Evolutionary conservation across 208 protist genomes (phyloP).

Genomic region (Trypanosoma melophagium): DNA sequence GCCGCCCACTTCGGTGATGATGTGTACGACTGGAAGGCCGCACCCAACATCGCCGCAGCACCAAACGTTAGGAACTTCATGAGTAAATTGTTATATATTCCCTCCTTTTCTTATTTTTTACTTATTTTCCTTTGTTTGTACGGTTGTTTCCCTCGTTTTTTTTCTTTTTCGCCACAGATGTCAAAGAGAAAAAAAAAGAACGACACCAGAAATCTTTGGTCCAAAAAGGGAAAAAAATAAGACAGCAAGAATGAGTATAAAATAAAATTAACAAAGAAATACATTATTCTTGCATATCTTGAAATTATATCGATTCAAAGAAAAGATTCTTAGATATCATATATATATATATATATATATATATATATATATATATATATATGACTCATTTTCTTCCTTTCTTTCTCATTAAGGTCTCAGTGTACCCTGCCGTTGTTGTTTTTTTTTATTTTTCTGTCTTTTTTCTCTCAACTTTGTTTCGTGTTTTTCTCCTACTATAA

Average conservation of each 20-base stretch:
- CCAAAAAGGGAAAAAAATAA: too few species aligned
- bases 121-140: background rate
- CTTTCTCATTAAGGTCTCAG: too few species aligned
- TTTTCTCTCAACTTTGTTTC: too few species aligned
- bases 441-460: background rate
- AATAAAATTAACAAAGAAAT: background rate
- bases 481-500: too few species aligned
- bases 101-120: background rate
- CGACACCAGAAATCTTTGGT: too few species aligned
- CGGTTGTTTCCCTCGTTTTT: background rate
- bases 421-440: background rate
- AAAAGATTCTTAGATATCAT: too few species aligned
- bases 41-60: conserved; percentile 47
- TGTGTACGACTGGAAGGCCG: conserved; percentile 58
- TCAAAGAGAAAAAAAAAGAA: background rate
- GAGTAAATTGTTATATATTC: background rate
- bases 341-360: too few species aligned
- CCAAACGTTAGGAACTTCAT: conserved; percentile 60
- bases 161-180: background rate
- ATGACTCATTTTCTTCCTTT: too few species aligned
- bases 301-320: too few species aligned
- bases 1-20: conserved; percentile 39
- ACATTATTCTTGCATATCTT: background rate
- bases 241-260: too few species aligned
- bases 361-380: too few species aligned